Conservation (phyloP, 352 stramenopile genomes). For the Pelagophyceae sp. region DNA sequence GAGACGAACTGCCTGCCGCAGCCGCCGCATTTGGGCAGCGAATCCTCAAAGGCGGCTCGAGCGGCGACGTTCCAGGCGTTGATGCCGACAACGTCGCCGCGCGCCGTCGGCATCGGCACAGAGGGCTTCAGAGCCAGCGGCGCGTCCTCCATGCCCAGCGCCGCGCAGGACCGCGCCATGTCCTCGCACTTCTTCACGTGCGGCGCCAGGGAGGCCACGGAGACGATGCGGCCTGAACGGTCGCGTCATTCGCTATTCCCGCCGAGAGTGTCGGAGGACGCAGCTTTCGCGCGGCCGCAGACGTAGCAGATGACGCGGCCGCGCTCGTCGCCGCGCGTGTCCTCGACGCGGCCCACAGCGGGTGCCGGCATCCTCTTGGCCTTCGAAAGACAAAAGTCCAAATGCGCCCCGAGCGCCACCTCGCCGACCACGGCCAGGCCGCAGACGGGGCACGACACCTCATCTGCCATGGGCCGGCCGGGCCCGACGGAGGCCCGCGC, state of each 20-base stretch:
- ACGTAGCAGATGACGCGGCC: constrained; percentile 13
- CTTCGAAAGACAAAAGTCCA: neutral
- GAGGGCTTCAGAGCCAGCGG: neutral
- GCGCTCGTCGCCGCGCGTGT: neutral
- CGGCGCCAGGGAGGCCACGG: neutral
- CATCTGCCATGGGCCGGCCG: no score
- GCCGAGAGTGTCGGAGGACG: no score
- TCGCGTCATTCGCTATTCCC: no score
- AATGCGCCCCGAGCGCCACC: neutral
- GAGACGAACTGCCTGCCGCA: constrained; percentile 11
- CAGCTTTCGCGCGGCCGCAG: constrained; percentile 2
- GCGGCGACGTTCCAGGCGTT: neutral
- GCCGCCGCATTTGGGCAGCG: neutral
- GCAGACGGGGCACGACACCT: constrained; percentile 13
- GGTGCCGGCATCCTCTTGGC: neutral
- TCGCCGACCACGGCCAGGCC: neutral
- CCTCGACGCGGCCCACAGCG: neutral
- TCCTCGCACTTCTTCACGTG: constrained; percentile 12
- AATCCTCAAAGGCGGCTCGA: neutral
- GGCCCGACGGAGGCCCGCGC: no score
- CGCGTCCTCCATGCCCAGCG: neutral
- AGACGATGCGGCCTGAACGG: neutral
- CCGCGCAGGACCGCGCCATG: neutral
- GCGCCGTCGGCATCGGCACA: neutral
- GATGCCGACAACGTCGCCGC: neutral